phyloP scores from a whole-genome alignment of 2,329 filamentous ascomycete genomes.

The Teratosphaeria destructans region DNA sequence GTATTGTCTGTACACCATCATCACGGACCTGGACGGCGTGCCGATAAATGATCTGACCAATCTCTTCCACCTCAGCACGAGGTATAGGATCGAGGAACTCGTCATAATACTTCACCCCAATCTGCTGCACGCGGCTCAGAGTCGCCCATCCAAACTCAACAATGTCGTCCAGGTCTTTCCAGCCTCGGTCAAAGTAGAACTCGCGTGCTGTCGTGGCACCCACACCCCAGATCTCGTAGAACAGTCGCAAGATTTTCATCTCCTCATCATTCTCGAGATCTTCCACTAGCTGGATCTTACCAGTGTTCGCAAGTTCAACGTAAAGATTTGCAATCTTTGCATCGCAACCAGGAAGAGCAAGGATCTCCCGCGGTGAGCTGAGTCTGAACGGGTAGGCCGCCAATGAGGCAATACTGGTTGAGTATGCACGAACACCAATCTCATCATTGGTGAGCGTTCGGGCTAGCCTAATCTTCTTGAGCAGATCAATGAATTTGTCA shows the following conservation, averaged over 20 bases:
- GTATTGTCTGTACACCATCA: constrained; percentile 44
- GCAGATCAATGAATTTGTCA: constrained; percentile 58
- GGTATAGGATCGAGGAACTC: constrained; percentile 67
- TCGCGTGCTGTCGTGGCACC: constrained; percentile 69
- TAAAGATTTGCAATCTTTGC: constrained; percentile 69
- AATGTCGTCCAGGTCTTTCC: constrained; percentile 77
- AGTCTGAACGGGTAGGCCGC: constrained; percentile 65
- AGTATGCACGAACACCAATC: constrained; percentile 77
- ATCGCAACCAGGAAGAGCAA: constrained; percentile 65
- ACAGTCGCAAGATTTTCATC: constrained; percentile 54
- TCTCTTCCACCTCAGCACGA: constrained; percentile 60
- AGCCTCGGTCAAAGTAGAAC: constrained; percentile 67
- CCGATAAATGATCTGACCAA: constrained; percentile 51
- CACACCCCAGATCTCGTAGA: constrained; percentile 89
- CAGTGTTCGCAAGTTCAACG: constrained; percentile 58
- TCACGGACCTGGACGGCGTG: constrained; percentile 57
- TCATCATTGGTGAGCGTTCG: constrained; percentile 63
- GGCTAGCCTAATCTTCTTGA: constrained; percentile 63
- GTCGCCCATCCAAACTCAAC: constrained; percentile 69
- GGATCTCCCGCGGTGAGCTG: constrained; percentile 32
- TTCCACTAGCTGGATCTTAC: constrained; percentile 52
- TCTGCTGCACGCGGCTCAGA: constrained; percentile 75
- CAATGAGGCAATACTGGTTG: constrained; percentile 71
- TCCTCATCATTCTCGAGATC: constrained; percentile 54
- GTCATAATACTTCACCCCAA: constrained; percentile 87